These are phyloP conservation scores for Amphicarpaea edgeworthii DNA, from an alignment of 306 rosid species.

Conservation along the genomic window DNA sequence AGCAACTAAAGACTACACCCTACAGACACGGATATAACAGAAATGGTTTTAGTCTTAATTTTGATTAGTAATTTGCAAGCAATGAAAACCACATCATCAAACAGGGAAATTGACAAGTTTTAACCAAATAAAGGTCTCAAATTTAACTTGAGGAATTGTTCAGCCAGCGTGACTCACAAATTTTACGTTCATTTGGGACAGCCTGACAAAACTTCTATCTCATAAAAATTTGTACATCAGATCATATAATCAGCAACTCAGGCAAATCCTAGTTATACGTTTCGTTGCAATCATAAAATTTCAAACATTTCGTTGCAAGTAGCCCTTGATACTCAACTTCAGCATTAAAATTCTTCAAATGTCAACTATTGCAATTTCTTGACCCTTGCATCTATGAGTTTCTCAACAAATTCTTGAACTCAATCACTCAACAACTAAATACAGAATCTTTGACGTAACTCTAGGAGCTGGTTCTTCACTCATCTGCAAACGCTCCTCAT, in stretches of 20 bases:
- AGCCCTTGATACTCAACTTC: slow-evolving; percentile 40
- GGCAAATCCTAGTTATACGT: slow-evolving; percentile 36
- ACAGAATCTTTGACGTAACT: slow-evolving; percentile 43
- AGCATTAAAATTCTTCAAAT: slow-evolving; percentile 41
- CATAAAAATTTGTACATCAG: slow-evolving; percentile 44
- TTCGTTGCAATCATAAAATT: slow-evolving; percentile 46
- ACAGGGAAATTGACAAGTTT: slow-evolving; percentile 12
- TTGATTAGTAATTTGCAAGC: background rate
- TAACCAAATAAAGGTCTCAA: slow-evolving; percentile 32
- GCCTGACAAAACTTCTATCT: slow-evolving; percentile 29
- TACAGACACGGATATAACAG: too few relatives aligned
- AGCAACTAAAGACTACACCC: too few relatives aligned
- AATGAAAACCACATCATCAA: slow-evolving; percentile 6
- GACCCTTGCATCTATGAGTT: slow-evolving; percentile 41
- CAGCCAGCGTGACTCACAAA: background rate
- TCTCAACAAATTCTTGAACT: slow-evolving; percentile 43
- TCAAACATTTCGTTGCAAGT: slow-evolving; percentile 38
- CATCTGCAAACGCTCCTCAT: slow-evolving; percentile 31
- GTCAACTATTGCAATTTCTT: slow-evolving; percentile 42
- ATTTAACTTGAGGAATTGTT: background rate
- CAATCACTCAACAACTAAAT: slow-evolving; percentile 45
- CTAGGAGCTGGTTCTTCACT: slow-evolving; percentile 45
- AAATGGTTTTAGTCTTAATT: background rate
- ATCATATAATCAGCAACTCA: slow-evolving; percentile 44
- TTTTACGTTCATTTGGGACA: slow-evolving; percentile 29